A percentile compares a stretch with the other conserved stretches of the same genome.
Conservation (phyloP, 2,329 filamentous ascomycete species). For the Exophiala sideris region DNA sequence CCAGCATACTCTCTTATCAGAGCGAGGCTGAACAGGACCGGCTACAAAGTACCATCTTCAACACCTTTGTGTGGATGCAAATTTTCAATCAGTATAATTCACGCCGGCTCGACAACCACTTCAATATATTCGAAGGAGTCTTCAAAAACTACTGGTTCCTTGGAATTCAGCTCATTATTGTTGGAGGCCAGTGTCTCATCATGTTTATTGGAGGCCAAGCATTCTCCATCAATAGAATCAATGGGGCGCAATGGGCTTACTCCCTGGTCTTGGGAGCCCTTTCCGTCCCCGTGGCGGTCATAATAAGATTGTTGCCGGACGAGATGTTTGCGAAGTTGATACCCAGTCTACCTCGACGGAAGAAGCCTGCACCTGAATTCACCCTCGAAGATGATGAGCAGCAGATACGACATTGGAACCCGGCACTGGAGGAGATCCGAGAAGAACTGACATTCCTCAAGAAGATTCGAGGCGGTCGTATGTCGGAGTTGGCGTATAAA, state of each 20-base stretch:
- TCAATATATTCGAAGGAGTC: constrained; percentile 60
- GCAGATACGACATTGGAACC: constrained; percentile 54
- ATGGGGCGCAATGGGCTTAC: constrained; percentile 54
- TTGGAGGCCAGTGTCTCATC: constrained; percentile 57
- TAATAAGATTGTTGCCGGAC: constrained; percentile 53
- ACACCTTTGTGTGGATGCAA: constrained; percentile 70
- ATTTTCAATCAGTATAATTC: constrained; percentile 70
- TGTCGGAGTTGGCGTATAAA: constrained; percentile 59
- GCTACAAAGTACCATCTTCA: constrained; percentile 63
- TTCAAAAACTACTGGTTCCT: constrained; percentile 58
- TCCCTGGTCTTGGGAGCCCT: constrained; percentile 49
- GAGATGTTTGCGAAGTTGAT: constrained; percentile 44
- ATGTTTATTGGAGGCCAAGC: constrained; percentile 56
- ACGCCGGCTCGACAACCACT: constrained; percentile 59
- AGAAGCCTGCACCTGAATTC: constrained; percentile 25
- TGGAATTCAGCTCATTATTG: constrained; percentile 55
- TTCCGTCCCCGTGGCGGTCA: constrained; percentile 50
- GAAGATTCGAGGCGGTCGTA: constrained; percentile 60
- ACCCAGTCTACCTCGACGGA: constrained; percentile 31
- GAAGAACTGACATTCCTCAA: constrained; percentile 64
- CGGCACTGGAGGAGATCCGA: constrained; percentile 59
- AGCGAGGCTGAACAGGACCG: constrained; percentile 40
- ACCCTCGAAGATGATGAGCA: constrained; percentile 41
- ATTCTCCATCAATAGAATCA: constrained; percentile 51
- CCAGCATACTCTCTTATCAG: constrained; percentile 52